Evolutionary conservation across 148 eudicot species (phyloP), one percentile per base, ranked within the genome.

Genomic region (Chenopodium quinoa): DNA sequence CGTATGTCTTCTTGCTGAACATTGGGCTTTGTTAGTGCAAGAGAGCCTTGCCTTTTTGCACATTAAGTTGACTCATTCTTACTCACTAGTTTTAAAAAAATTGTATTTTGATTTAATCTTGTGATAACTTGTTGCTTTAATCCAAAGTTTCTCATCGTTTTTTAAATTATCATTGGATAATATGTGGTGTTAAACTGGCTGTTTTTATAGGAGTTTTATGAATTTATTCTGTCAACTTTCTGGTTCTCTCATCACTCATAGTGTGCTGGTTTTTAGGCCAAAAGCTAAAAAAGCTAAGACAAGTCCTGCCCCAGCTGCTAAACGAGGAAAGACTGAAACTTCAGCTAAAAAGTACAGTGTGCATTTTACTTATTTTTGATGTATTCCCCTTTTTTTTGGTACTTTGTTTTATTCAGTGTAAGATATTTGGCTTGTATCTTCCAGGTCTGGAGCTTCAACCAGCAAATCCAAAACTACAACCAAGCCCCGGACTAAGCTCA

Each of bases 281-380:
- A 88, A 75, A 76, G 90, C 75, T 78, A 91, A 90, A 85, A 94
- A 91, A 85, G 87, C 87, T 9, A 90, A 88, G 82, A 81, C 83
- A 23, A 81, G 60, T 80, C 20, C 88, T 23, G 87, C 80, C 60
- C 37, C 70, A 6, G 80, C 85, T 66, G 78, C 73, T 9, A 88
- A 91, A 79, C 88, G 74, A 64, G 86, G 86, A 56, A 89, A 86
- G 86, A 79, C 71, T 40, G 87, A 79, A 63, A 73, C 62, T 71
- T 83, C 91, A 71, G 64, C 87, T 14, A 91, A 85, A 77, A 86
- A 88, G 98, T 94, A 63, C 74, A 89, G 83, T 19, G 60, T 52
- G 29, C 71, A 52, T 17, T 11, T 70, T 9, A 48, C 40, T 47
- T 22, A 20, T 74, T 70, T n/a, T 46, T 29, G n/a, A 34, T 2